These are phyloP conservation scores for Diaporthe batatas DNA, from an alignment of 2,329 filamentous ascomycete genomes.

Conservation along the genomic window DNA sequence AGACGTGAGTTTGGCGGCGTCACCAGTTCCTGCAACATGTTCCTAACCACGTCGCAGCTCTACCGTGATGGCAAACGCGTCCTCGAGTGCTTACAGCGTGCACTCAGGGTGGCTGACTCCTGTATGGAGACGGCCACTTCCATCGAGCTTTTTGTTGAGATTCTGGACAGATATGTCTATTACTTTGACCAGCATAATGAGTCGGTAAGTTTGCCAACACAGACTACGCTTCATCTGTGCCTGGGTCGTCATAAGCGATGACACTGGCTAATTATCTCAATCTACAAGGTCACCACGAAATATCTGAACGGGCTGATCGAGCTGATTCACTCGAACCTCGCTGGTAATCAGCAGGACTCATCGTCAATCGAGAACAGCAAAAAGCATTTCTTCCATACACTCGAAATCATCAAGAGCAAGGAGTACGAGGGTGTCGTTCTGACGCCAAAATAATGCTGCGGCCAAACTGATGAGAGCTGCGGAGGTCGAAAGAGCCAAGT, in stretches of 20 bases:
- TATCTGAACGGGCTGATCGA: conserved; percentile 98
- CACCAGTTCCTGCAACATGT: background rate
- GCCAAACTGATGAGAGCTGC: background rate
- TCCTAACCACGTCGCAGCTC: conserved; percentile 66
- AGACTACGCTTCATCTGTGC: no score
- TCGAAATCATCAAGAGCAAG: conserved; percentile 92
- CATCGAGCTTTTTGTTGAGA: conserved; percentile 98
- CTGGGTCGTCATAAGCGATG: background rate
- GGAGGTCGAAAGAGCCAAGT: background rate
- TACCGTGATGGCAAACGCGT: conserved; percentile 98
- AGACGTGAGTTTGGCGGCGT: conserved; percentile 68
- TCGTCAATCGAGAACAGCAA: conserved; percentile 88
- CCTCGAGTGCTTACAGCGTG: conserved; percentile 94
- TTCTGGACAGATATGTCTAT: conserved; percentile 97
- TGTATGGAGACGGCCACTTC: conserved; percentile 99
- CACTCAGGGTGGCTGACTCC: conserved; percentile 94
- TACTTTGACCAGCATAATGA: conserved; percentile 99
- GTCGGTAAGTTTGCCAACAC: conserved; percentile 69
- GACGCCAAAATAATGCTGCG: conserved; percentile 62
- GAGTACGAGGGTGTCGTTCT: conserved; percentile 94
- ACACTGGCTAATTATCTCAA: conserved; percentile 5
- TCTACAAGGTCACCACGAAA: conserved; percentile 84
- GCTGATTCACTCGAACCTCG: conserved; percentile 95
- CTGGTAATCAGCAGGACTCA: conserved; percentile 85
- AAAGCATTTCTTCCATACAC: conserved; percentile 93